phyloP scores from a whole-genome alignment of 2,329 filamentous ascomycete genomes.

The Volutella citrinella region DNA sequence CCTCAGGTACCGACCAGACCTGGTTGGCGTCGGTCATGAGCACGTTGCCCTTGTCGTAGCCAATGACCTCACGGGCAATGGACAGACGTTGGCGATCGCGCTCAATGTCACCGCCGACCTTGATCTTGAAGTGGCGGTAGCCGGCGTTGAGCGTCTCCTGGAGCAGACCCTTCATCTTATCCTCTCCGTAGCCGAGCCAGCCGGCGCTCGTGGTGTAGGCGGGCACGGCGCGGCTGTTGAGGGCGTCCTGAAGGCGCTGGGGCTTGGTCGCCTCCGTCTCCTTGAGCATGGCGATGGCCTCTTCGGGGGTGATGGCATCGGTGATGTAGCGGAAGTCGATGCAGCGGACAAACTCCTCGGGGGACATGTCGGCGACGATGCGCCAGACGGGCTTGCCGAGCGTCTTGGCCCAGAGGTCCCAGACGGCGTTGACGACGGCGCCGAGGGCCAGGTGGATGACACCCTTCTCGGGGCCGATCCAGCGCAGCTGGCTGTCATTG shows the following conservation, averaged over 20 bases:
- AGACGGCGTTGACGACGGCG: slow-evolving; percentile 85
- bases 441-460: slow-evolving; percentile 90
- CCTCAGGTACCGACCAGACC: slow-evolving; percentile 87
- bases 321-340: slow-evolving; percentile 96
- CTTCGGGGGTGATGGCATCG: slow-evolving; percentile 84
- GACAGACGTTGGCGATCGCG: slow-evolving; percentile 67
- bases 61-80: slow-evolving; percentile 77
- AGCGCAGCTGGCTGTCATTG: slow-evolving; percentile 83
- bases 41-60: slow-evolving; percentile 77
- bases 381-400: slow-evolving; percentile 87
- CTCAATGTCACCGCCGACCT: slow-evolving; percentile 73
- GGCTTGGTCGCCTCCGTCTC: slow-evolving; percentile 66
- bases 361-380: slow-evolving; percentile 85
- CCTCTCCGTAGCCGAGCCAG: slow-evolving; percentile 87
- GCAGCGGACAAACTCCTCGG: slow-evolving; percentile 80
- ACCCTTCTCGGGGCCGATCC: slow-evolving; percentile 93
- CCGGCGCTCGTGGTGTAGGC: slow-evolving; percentile 89
- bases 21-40: slow-evolving; percentile 95
- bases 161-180: slow-evolving; percentile 76
- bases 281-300: slow-evolving; percentile 70
- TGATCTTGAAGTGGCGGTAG: slow-evolving; percentile 87
- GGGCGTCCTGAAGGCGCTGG: slow-evolving; percentile 69
- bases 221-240: slow-evolving; percentile 72
- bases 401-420: slow-evolving; percentile 92
- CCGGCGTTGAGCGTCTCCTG: slow-evolving; percentile 72